Percentiles rank a stretch among this genome's conserved stretches.
Evolutionary conservation across 2,329 filamentous ascomycete species (phyloP).

Genomic region (Fusarium tjaetaba): DNA sequence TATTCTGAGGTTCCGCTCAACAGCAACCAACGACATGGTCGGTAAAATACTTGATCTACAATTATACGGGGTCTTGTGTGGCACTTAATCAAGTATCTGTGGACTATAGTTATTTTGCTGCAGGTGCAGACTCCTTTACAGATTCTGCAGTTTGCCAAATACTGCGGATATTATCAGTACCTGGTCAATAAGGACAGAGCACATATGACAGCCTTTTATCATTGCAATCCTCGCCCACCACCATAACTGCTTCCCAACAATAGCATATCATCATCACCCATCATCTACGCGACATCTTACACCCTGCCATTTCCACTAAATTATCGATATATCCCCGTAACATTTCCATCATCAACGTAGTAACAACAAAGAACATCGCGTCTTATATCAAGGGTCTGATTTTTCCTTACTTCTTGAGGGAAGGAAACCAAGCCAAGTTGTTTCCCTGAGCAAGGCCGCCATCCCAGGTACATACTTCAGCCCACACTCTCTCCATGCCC

Average conservation of each 20-base stretch:
- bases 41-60: not conserved
- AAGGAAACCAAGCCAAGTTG: not conserved
- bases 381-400: not conserved
- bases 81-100: not conserved
- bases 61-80: not conserved
- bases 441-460: no score
- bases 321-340: not conserved
- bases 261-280: not conserved
- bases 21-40: not conserved
- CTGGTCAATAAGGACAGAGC: no score
- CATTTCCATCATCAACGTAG: not conserved
- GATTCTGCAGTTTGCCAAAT: constrained; percentile 11
- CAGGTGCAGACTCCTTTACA: constrained; percentile 15
- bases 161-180: constrained; percentile 8
- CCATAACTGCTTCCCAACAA: not conserved
- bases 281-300: not conserved
- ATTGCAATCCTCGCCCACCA: not conserved
- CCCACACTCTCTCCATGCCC: no score
- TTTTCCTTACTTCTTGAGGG: not conserved
- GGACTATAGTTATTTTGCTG: constrained; percentile 8
- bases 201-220: not conserved
- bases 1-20: constrained; percentile 38
- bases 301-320: not conserved
- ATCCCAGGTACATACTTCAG: no score
- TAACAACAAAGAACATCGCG: not conserved